These are phyloP conservation scores for Tetracentron sinense DNA, from an alignment of 164 flowering plant genomes.

Conservation along the genomic window DNA sequence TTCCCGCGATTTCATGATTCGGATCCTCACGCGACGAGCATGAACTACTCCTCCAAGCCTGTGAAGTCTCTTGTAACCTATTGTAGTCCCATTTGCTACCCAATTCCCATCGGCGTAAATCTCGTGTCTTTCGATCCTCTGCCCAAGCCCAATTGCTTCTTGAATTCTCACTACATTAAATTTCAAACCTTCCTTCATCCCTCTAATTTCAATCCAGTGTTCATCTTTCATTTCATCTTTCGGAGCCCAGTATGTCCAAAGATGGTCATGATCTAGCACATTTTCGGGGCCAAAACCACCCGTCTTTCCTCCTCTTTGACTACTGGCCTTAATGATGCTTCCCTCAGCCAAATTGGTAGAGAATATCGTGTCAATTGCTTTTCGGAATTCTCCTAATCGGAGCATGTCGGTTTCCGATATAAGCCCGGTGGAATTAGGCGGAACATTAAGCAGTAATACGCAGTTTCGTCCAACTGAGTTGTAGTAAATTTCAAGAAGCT, in stretches of 20 bases:
- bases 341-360: constrained; percentile 48
- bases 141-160: constrained; percentile 91
- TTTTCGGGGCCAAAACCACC: constrained; percentile 57
- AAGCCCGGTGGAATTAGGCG: constrained; percentile 79
- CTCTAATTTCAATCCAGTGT: constrained; percentile 70
- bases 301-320: constrained; percentile 62
- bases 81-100: constrained; percentile 57
- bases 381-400: constrained; percentile 49
- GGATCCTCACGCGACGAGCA: constrained; percentile 47
- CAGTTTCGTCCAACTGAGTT: constrained; percentile 88
- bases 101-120: constrained; percentile 55
- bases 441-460: constrained; percentile 74
- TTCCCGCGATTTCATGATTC: constrained; percentile 41
- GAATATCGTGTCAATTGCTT: constrained; percentile 61
- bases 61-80: constrained; percentile 91
- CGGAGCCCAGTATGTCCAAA: constrained; percentile 95
- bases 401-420: constrained; percentile 55
- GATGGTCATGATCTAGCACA: constrained; percentile 60
- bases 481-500: constrained; percentile 75
- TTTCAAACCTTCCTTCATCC: constrained; percentile 27
- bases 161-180: constrained; percentile 89
- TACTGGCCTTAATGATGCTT: constrained; percentile 48
- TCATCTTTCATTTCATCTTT: constrained; percentile 23
- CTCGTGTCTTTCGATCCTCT: constrained; percentile 64
- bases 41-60: constrained; percentile 49